Base-by-base conservation (phyloP, 495 filamentous ascomycete species). In the Letharia columbiana region DNA sequence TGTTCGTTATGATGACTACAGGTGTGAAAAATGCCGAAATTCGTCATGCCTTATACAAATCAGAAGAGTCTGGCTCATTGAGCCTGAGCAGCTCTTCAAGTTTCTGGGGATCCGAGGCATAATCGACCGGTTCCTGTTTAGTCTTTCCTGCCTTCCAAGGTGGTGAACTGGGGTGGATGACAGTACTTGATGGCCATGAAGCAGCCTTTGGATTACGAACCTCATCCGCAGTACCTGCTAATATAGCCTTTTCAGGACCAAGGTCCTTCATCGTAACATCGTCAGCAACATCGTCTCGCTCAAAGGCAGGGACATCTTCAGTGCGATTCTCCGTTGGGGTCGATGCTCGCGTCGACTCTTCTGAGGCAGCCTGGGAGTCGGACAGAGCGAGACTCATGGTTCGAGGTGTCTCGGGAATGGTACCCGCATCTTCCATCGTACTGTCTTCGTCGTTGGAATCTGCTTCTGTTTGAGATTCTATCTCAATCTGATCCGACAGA, bases 241-340 rank as follows among this genome's bases (percentile, higher is more conserved):
- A 37, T 12, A 49, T 12, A 31, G 47, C 42, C 41, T 61, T 68
- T 17, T 13, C 41, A 4, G 45, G 62, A 35, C 41, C 15, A 4
- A 47, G 11, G 47, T 65, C 66, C 17, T 49, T 62, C 66, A 65
- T 65, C 9, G 66, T 54, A 31, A 54, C 44, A 45, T 65, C 62
- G 10, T 68, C 65, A 18, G 23, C 62, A 60, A 20, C 20, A 40
- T 56, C 56, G 10, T 40, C n/a, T 8, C 28, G 15, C 6, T 44
- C 37, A 18, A 10, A 10, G 12, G 20, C 6, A 20, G 49, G 17
- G 12, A 13, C 37, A 20, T 40, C n/a, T 40, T 37, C n/a, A 52
- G 47, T 13, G 40, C 31, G 39, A 17, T 42, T 31, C 9, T 65
- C 63, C 28, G 41, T 60, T 35, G 56, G 57, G 18, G 54, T 60